A percentile compares a stretch with the other conserved stretches of the same genome.
phyloP scores from a whole-genome alignment of 2,329 filamentous ascomycete genomes.

The Fusarium xylarioides region DNA sequence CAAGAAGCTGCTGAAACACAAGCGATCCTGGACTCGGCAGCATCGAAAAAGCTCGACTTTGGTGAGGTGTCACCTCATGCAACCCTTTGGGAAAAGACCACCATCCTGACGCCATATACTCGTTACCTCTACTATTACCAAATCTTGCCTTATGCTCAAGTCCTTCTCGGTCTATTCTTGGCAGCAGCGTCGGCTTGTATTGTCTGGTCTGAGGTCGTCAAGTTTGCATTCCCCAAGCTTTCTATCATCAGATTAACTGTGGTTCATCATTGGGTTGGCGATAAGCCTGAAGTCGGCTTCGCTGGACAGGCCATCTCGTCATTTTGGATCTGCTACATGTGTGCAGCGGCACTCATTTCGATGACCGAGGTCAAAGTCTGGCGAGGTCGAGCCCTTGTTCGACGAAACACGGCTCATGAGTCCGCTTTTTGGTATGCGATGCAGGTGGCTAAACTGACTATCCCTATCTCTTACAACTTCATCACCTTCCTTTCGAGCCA shows the following conservation, averaged over 20 bases:
- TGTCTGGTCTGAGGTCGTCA: constrained; percentile 93
- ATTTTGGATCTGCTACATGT: constrained; percentile 96
- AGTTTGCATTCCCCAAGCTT: constrained; percentile 78
- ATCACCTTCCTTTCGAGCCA: constrained; percentile 82
- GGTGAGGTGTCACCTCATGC: constrained; percentile 65
- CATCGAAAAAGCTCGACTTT: constrained; percentile 83
- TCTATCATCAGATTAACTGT: constrained; percentile 75
- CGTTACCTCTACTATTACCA: constrained; percentile 82
- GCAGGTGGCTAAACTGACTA: constrained; percentile 90
- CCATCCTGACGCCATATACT: constrained; percentile 79
- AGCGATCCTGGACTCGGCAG: constrained; percentile 82
- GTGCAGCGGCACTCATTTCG: constrained; percentile 83
- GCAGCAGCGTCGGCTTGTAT: constrained; percentile 81
- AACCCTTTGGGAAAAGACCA: constrained; percentile 62
- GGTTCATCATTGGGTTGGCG: constrained; percentile 77
- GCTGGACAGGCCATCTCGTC: constrained; percentile 86
- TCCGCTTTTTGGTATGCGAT: constrained; percentile 96
- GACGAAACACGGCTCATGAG: constrained; percentile 90
- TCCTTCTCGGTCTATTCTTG: constrained; percentile 73
- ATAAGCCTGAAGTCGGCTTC: constrained; percentile 81
- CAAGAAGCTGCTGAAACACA: constrained; percentile 79
- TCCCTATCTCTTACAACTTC: constrained; percentile 96
- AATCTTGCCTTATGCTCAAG: constrained; percentile 73
- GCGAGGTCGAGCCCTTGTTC: constrained; percentile 91
- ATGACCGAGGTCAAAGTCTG: constrained; percentile 97